Evolutionary conservation across 306 rosid species (phyloP).

Genomic region (Acacia crassicarpa): DNA sequence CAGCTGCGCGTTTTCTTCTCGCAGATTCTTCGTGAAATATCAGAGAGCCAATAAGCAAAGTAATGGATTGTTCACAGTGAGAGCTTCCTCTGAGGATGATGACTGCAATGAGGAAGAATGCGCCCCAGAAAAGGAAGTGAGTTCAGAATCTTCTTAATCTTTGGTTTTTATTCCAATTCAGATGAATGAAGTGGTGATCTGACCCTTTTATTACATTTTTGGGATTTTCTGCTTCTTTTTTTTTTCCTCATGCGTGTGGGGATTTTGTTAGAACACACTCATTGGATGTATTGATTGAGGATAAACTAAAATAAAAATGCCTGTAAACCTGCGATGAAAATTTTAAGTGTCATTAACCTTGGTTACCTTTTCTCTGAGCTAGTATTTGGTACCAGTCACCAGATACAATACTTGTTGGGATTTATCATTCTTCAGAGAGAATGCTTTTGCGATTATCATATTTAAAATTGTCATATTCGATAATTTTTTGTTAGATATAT

Average conservation of each 20-base stretch:
- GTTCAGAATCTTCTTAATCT: not conserved
- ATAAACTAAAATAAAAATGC: not conserved
- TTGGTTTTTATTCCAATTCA: not conserved
- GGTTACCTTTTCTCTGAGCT: too few species aligned
- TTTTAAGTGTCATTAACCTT: not conserved
- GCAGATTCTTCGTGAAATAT: conserved; percentile 44
- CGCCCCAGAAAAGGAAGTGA: conserved; percentile 95
- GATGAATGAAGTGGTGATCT: not conserved
- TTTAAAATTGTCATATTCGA: not conserved
- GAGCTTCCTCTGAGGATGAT: conserved; percentile 71
- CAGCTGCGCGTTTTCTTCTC: conserved; percentile 50
- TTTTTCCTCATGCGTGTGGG: not conserved
- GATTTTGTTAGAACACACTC: not conserved
- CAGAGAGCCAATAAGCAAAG: conserved; percentile 36
- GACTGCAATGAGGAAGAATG: conserved; percentile 92
- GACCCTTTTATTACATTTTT: not conserved
- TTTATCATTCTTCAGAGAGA: not conserved
- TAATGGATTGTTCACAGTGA: conserved; percentile 37
- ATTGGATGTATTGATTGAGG: not conserved
- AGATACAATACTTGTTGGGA: not conserved
- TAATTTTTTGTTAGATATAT: not conserved
- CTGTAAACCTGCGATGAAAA: not conserved
- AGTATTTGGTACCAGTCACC: not conserved
- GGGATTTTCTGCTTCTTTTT: not conserved
- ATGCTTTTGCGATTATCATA: not conserved